Base-by-base conservation (phyloP, 495 filamentous ascomycete genomes). In the Aspergillus olivimuriae region DNA sequence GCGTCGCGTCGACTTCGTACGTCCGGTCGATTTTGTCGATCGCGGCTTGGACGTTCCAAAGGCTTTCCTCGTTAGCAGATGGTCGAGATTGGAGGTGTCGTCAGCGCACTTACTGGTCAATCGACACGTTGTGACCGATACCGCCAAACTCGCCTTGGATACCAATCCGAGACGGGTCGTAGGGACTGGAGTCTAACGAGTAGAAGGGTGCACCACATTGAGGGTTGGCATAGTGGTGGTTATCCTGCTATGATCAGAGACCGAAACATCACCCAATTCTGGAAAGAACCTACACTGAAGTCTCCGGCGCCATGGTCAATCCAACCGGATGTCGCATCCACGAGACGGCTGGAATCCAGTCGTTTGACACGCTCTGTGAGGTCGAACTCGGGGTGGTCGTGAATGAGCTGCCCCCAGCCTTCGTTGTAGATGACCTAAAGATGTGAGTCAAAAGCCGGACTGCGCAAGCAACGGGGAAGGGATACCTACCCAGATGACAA, bases 91-190 rank as follows among this genome's bases (percentile, higher is more conserved):
- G n/a, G n/a, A n/a, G n/a, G n/a, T n/a, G n/a, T n/a, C n/a, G 16
- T 34, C 10, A 15, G 21, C 33, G 2, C 5, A 57, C 62, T 56
- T 51, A 68, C 61, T 77, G 58, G 16, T 78, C 73, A 14, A 70
- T 68, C 0, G 75, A 75, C 9, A 81, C 75, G 43, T 81, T 80
- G 24, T 76, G 66, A 0, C 82, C 82, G 19, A 83, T 68, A 5
- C 82, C 82, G 7, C 81, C 82, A 32, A 82, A 86, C 48, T 86
- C 81, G 15, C 82, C 82, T 42, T 84, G 81, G 53, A 84, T 69
- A 2, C 75, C 81, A 31, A 86, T 82, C 0, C 81, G 72, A 11
- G 47, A 61, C 8, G 69, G 58, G 49, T 84, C 80, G 47, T 81
- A 81, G 1, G 80, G 79, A 5, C 66, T 68, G 0, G 75, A 77